Percentiles rank a stretch among this genome's conserved stretches.
Conservation (phyloP, 1,139 yeast genomes). For the Candida albicans region DNA sequence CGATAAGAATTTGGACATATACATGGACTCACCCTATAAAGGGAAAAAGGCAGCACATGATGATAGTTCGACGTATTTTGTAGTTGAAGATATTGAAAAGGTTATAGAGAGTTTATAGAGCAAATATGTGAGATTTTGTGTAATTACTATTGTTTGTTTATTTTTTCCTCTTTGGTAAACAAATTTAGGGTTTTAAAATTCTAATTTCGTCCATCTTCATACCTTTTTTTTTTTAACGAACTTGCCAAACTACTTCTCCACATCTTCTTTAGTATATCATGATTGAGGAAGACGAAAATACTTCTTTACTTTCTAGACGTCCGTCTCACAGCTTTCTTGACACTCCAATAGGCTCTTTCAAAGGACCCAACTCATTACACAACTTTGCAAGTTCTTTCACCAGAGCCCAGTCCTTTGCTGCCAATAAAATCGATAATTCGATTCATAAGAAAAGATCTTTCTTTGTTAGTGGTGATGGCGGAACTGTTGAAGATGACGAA, state of each 20-base stretch:
- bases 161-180: no score
- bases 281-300: constrained; percentile 10
- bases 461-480: constrained; percentile 24
- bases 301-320: constrained; percentile 19
- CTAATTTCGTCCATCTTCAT: no score
- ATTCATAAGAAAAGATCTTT: constrained; percentile 46
- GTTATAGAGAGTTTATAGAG: not conserved
- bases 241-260: not conserved
- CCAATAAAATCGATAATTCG: constrained; percentile 44
- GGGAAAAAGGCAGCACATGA: constrained; percentile 9
- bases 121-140: not conserved
- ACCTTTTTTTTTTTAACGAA: not conserved
- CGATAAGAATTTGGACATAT: constrained; percentile 19
- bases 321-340: constrained; percentile 34
- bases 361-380: constrained; percentile 48
- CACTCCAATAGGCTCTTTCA: constrained; percentile 46
- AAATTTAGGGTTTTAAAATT: no score
- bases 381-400: constrained; percentile 50
- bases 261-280: not conserved
- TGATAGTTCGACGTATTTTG: constrained; percentile 3
- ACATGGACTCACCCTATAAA: constrained; percentile 7
- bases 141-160: not conserved
- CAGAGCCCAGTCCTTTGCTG: constrained; percentile 49
- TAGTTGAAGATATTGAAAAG: constrained; percentile 4
- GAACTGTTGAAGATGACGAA: constrained; percentile 49